Percentiles rank a stretch among this genome's conserved stretches.
These are phyloP conservation scores for Pichia sp. DNA, from an alignment of 1,139 yeast species.

Conservation along the genomic window DNA sequence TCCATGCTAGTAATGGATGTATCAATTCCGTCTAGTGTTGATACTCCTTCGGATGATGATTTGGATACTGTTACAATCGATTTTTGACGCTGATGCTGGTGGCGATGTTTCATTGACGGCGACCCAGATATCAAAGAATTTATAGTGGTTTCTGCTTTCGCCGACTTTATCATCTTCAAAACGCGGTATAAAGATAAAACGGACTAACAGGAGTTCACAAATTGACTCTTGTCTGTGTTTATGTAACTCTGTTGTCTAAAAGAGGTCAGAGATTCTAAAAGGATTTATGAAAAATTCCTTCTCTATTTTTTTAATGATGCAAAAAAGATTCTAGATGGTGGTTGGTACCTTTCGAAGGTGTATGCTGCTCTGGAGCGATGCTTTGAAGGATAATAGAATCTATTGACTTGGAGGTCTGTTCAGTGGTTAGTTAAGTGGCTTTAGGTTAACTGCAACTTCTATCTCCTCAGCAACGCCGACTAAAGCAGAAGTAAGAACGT, in stretches of 20 bases:
- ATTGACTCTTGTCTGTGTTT: background rate
- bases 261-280: background rate
- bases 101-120: background rate
- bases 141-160: background rate
- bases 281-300: too few relatives aligned
- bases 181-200: background rate
- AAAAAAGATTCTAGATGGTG: background rate
- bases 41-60: slow-evolving; percentile 18
- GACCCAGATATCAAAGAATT: background rate
- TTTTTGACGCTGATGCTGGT: slow-evolving; percentile 4
- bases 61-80: slow-evolving; percentile 9
- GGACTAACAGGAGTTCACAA: background rate
- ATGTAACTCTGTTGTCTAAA: background rate
- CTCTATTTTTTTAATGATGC: background rate
- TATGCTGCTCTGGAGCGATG: background rate
- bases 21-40: slow-evolving; percentile 11
- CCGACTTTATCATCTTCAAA: slow-evolving; percentile 2
- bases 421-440: too few relatives aligned
- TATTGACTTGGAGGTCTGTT: background rate
- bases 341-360: background rate
- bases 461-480: background rate
- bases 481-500: background rate
- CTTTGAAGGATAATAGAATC: background rate
- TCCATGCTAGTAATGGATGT: slow-evolving; percentile 16
- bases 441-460: background rate